A percentile compares a stretch with the other conserved stretches of the same genome.
Evolutionary conservation across 306 rosid genomes (phyloP).

Genomic region (Cucurbita pepo): DNA sequence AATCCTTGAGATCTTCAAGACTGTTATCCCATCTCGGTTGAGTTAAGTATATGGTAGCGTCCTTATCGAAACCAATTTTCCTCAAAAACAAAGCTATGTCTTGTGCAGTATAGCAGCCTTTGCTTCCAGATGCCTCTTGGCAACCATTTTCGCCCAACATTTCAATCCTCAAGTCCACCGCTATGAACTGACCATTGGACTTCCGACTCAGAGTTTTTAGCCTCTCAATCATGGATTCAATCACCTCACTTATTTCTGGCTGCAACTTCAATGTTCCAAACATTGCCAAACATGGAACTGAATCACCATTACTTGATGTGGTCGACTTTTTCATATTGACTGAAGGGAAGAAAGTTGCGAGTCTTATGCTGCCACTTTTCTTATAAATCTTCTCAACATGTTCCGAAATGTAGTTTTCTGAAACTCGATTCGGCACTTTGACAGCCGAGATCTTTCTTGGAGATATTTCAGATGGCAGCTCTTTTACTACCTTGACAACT

Average conservation of each 20-base stretch:
- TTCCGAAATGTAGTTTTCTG: conserved; percentile 63
- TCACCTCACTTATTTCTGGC: conserved; percentile 57
- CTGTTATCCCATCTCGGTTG: conserved; percentile 80
- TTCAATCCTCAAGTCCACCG: conserved; percentile 81
- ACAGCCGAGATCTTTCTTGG: conserved; percentile 58
- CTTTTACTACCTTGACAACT: conserved; percentile 60
- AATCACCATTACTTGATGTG: conserved; percentile 34
- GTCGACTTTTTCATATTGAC: conserved; percentile 69
- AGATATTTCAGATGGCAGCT: conserved; percentile 47
- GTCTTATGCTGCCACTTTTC: conserved; percentile 56
- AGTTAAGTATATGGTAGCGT: conserved; percentile 78
- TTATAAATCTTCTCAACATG: conserved; percentile 67
- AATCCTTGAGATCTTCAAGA: conserved; percentile 78
- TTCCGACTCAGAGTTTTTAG: conserved; percentile 75
- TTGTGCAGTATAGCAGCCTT: conserved; percentile 67
- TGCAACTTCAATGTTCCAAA: conserved; percentile 80
- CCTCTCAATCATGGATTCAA: conserved; percentile 73
- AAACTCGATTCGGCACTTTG: conserved; percentile 81
- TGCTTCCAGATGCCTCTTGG: conserved; percentile 45
- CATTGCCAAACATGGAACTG: conserved; percentile 84
- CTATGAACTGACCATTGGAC: conserved; percentile 66
- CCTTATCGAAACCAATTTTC: conserved; percentile 69
- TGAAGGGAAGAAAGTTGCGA: conserved; percentile 88
- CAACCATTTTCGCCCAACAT: conserved; percentile 69
- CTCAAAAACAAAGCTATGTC: conserved; percentile 69